phyloP scores from a whole-genome alignment of 805 yeast species.

The Pichia membranifaciens region DNA sequence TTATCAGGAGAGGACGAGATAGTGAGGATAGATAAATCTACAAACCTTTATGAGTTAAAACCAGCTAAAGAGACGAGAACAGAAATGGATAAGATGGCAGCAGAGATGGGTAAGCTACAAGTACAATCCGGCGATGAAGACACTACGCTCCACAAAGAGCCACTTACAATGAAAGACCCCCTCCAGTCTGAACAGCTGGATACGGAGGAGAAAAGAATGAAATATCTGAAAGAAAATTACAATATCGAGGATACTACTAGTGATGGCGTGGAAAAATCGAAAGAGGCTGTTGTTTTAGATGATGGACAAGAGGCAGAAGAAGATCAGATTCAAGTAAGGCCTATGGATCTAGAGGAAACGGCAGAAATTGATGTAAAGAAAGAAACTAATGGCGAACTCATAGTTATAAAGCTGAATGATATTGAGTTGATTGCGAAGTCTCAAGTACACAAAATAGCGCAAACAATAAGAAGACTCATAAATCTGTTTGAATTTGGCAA shows the following conservation, averaged over 20 bases:
- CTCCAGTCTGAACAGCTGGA: too few species aligned
- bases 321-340: too few species aligned
- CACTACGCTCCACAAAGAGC: too few species aligned
- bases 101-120: too few species aligned
- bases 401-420: too few species aligned
- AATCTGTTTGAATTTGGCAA: conserved; percentile 41
- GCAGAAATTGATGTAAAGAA: background rate
- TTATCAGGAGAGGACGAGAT: conserved; percentile 5
- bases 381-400: background rate
- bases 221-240: background rate
- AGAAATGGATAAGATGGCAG: too few species aligned
- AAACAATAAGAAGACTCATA: conserved; percentile 34
- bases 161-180: too few species aligned
- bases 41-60: background rate
- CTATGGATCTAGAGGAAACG: too few species aligned
- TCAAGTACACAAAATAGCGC: conserved; percentile 7
- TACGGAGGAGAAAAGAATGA: background rate
- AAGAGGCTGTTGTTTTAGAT: too few species aligned
- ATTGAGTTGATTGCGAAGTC: background rate
- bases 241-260: background rate
- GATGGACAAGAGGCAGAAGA: too few species aligned
- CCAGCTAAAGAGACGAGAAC: too few species aligned
- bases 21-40: background rate
- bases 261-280: background rate
- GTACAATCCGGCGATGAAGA: too few species aligned